Conservation (phyloP, 257 asterid genomes). For the Solanum ahanhuiri region DNA sequence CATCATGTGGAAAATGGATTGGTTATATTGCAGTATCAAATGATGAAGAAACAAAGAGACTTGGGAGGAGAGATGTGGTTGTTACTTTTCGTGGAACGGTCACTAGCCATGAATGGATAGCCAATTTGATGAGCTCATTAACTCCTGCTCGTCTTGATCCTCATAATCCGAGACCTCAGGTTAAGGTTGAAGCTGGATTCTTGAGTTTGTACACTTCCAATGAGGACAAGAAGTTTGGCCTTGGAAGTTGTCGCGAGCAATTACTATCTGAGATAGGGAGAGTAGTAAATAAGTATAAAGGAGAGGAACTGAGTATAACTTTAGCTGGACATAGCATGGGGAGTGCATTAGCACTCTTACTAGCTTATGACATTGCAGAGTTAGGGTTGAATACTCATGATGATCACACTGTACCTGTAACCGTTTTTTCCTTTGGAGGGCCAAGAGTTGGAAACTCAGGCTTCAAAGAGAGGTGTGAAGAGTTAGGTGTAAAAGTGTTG, state of each 20-base stretch:
- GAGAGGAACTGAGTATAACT: constrained; percentile 45
- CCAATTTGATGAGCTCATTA: constrained; percentile 51
- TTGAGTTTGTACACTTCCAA: constrained; percentile 41
- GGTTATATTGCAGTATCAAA: constrained; percentile 45
- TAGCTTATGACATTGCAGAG: constrained; percentile 52
- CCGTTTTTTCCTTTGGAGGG: constrained; percentile 65
- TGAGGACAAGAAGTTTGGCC: constrained; percentile 34
- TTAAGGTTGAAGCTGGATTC: constrained; percentile 56
- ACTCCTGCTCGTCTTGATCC: constrained; percentile 51
- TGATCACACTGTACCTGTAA: constrained; percentile 18
- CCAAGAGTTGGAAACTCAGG: constrained; percentile 62
- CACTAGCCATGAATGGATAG: constrained; percentile 49
- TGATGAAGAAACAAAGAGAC: constrained; percentile 13
- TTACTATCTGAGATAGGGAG: constrained; percentile 53
- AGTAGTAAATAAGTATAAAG: constrained; percentile 17
- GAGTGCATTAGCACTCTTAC: constrained; percentile 44
- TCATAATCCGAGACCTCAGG: constrained; percentile 28
- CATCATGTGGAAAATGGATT: constrained; percentile 34
- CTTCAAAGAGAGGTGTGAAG: constrained; percentile 58
- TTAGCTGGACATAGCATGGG: constrained; percentile 73
- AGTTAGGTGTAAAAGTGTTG: constrained; percentile 47
- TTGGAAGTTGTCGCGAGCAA: constrained; percentile 54
- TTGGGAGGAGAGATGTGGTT: constrained; percentile 52
- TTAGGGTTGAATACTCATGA: constrained; percentile 27
- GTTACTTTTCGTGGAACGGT: constrained; percentile 54